Evolutionary conservation across 352 stramenopile species (phyloP), one percentile per base, ranked within the genome.

Genomic region (Blastocystis sp.): DNA sequence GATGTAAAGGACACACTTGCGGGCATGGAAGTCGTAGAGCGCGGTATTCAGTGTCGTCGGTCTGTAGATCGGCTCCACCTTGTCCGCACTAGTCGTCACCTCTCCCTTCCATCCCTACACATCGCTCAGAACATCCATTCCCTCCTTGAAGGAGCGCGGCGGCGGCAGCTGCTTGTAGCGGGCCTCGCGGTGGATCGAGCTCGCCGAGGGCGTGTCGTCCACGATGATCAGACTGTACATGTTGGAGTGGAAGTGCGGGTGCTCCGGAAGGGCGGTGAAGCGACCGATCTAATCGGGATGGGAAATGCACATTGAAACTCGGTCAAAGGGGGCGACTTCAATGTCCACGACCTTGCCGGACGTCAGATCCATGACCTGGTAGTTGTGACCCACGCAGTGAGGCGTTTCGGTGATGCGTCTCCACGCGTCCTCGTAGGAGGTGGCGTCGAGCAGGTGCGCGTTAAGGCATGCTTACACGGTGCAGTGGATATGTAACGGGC

Each of bases 301-400:
- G 17, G 17, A 67, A 9, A 62, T 21, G 56, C 4, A 2, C 1
- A 80, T n/a, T 10, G 7, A 0, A 19, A 88, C 65, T n/a, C 78
- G 40, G 43, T 88, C 43, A 41, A 88, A 88, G 11, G 78, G 78
- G 7, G 78, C 78, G 1, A 88, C 67, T 28, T 88, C 78, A 19
- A 88, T 38, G 34, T 88, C 78, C 0, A 88, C n/a, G 17, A 66
- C 19, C 19, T 60, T 40, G 2, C 67, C 67, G 34, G 5, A 17
- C 19, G 19, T 9, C 17, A 88, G 28, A 88, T 88, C 53, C 60
- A 88, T 78, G 40, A 88, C 34, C 53, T 88, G 78, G 60, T 88
- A 88, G 45, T 88, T 88, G 59, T 88, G 78, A 45, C 78, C 78
- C n/a, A 88, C 78, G 17, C 64, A 88, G 45, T 88, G 78, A 41